Base-by-base conservation (phyloP, 108 stramenopile species). In the Bacterosira constricta region DNA sequence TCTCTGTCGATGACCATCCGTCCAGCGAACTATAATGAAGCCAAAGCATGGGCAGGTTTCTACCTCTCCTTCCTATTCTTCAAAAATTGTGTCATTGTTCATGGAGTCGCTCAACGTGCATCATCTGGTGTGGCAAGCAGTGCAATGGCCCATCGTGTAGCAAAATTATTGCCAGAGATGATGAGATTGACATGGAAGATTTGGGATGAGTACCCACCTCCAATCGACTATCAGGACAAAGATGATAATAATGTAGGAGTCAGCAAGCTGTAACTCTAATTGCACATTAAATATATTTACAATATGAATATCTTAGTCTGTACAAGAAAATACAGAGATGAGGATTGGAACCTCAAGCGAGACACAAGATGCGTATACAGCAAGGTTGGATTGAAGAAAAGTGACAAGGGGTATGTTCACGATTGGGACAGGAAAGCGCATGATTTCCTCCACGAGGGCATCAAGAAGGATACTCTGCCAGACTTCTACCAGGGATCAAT, bases 71-170 rank as follows among this genome's bases (percentile, higher is more conserved):
- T 96, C 81, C 71, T 94, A 3, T 88, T 93, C 62, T 97, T 93
- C 74, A 96, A 96, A 69, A 97, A 97, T 78, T 91, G 89, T 49
- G 96, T 98, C 18, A 98, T 98, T 68, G 93, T 97, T 23, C 97
- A 98, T 67, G 98, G 98, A 35, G 93, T 98, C 0, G 94, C 90
- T 23, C 92, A 94, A 55, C 83, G 98, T 35, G 83, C 86, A 10
- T 82, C 81, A 21, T 66, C 80, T 0, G 95, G 95, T 2, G 94
- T 96, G 8, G 95, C 95, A 8, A 92, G 90, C 67, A 93, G 91
- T 36, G 70, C 87, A 13, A 57, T 71, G 37, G 96, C 95, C 8
- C 59, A 85, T n/a, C 45, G 68, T 37, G 94, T 96, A 17, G 92
- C 90, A 17, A 66, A 63, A 13, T 58, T 90, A 23, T 60, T 95